Evolutionary conservation across 2,329 filamentous ascomycete genomes (phyloP), one percentile per base, ranked within the genome.

Genomic region (Ophiocordyceps unilateralis): DNA sequence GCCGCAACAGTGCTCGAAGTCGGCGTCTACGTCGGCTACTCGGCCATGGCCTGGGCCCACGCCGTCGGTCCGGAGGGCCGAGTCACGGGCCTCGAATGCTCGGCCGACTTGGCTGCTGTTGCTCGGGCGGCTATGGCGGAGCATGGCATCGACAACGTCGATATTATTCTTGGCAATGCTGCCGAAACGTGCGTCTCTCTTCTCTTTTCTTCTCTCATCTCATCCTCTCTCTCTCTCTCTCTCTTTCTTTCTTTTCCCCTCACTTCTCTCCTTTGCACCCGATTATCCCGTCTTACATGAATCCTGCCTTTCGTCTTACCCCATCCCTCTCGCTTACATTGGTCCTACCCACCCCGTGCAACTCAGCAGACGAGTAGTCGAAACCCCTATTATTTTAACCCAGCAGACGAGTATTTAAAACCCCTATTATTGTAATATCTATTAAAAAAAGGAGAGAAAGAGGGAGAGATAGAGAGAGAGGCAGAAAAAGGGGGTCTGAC

Each of bases 21-120:
- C 30, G 68, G 68, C 36, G 65, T 69, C 44, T 70, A 65, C 45
- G 56, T 66, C 20, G 67, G 68, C 36, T 69, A 67, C 53, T 70
- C 67, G n/a, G 56, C 59, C 49, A 58, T 70, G 50, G 58, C 66
- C 15, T 70, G 67, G 67, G 53, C 65, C 2, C 59, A 70, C 20
- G 67, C 65, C 24, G 58, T 67, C 4, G 68, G 68, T 0, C 57
- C 59, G 2, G 53, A 57, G 2, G 68, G 68, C 41, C 52, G 51
- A 14, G 67, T 70, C 40, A 61, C 40, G 51, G 68, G 52, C 49
- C 60, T 74, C 10, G 69, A 73, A 54, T 67, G 62, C 44, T 56
- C 55, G 21, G 47, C 56, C 22, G 60, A 67, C 49, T 70, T 66
- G 42, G 68, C 67, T 26, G 49, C 56, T 19, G 48, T 60, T 3